These are phyloP conservation scores for Sclerotinia nivalis DNA, from an alignment of 2,329 filamentous ascomycete species.

Conservation along the genomic window DNA sequence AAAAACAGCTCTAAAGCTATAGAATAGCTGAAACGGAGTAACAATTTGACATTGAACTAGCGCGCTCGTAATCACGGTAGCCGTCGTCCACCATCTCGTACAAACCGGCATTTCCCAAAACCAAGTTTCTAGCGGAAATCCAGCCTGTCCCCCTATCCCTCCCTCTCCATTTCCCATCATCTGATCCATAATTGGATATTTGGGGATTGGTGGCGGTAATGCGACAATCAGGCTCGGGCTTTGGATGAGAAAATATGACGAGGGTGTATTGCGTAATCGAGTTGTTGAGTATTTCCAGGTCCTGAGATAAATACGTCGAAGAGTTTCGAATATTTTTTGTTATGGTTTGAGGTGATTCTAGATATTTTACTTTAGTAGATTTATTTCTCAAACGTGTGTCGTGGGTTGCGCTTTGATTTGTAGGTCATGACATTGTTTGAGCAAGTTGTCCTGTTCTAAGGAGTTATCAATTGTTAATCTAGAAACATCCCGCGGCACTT, in stretches of 20 bases:
- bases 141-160: conserved; percentile 53
- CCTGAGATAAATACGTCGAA: neutral
- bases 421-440: conserved; percentile 13
- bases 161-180: conserved; percentile 42
- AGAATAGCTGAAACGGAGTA: conserved; percentile 94
- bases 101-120: conserved; percentile 98
- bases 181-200: conserved; percentile 37
- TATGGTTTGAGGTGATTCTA: neutral
- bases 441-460: conserved; percentile 21
- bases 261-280: neutral
- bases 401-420: neutral
- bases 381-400: neutral
- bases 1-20: conserved; percentile 91
- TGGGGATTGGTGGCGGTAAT: neutral
- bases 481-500: neutral
- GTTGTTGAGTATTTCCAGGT: neutral
- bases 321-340: neutral
- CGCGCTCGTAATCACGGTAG: conserved; percentile 82
- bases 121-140: conserved; percentile 89
- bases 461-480: conserved; percentile 3
- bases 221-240: conserved; percentile 1
- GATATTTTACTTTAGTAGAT: neutral
- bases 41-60: conserved; percentile 92
- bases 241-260: neutral
- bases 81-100: conserved; percentile 95